A percentile compares a stretch with the other conserved stretches of the same genome.
phyloP scores from a whole-genome alignment of 2,329 filamentous ascomycete genomes.

The Talaromyces piceae region DNA sequence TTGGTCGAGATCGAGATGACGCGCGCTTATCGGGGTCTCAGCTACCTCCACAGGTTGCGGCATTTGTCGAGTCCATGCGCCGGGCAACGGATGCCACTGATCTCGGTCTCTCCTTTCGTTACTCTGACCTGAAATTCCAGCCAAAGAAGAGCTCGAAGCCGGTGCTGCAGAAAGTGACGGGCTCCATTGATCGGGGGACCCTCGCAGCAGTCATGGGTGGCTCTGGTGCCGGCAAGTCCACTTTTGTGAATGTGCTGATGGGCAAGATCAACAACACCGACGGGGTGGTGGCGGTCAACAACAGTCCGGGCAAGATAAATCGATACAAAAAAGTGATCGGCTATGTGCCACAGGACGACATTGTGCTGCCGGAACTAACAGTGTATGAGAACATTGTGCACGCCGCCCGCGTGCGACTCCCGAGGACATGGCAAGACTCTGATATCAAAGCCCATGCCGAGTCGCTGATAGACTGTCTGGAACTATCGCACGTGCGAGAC shows the following conservation, averaged over 20 bases:
- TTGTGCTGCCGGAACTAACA: slow-evolving; percentile 53
- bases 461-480: slow-evolving; percentile 13
- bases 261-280: slow-evolving; percentile 8
- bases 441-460: slow-evolving; percentile 50
- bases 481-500: slow-evolving; percentile 4
- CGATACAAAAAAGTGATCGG: slow-evolving; percentile 36
- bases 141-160: slow-evolving; percentile 2
- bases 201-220: slow-evolving; percentile 6
- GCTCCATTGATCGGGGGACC: slow-evolving; percentile 7
- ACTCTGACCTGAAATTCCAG: slow-evolving; percentile 3
- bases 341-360: slow-evolving; percentile 56
- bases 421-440: slow-evolving; percentile 43
- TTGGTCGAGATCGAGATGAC: neutral
- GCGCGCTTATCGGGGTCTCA: neutral
- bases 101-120: slow-evolving; percentile 5
- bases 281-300: slow-evolving; percentile 6
- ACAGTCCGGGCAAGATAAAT: slow-evolving; percentile 1
- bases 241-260: slow-evolving; percentile 8
- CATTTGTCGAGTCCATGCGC: slow-evolving; percentile 7
- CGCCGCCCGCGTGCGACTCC: slow-evolving; percentile 49
- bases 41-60: slow-evolving; percentile 1
- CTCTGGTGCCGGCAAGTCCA: slow-evolving; percentile 47
- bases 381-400: slow-evolving; percentile 57
- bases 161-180: slow-evolving; percentile 3
- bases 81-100: slow-evolving; percentile 3